Percentiles rank a stretch among this genome's conserved stretches.
phyloP scores from a whole-genome alignment of 2,329 filamentous ascomycete species.

The Fonsecaea pedrosoi region DNA sequence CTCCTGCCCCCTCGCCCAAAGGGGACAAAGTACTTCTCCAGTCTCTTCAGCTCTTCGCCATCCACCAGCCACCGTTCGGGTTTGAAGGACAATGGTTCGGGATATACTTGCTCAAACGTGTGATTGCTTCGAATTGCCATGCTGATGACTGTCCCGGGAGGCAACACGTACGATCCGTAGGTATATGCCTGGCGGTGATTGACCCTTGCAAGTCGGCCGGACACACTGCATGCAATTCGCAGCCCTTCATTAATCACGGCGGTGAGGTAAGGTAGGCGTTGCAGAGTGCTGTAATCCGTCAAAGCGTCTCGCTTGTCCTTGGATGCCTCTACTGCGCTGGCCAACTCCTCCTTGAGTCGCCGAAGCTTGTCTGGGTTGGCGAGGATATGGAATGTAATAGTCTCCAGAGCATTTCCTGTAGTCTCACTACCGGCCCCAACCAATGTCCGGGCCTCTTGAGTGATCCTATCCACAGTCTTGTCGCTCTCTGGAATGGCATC shows the following conservation, averaged over 20 bases:
- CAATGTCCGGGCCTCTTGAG: conserved; percentile 37
- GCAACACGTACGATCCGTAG: conserved; percentile 34
- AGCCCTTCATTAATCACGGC: conserved; percentile 60
- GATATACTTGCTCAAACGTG: conserved; percentile 41
- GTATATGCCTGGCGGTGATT: conserved; percentile 27
- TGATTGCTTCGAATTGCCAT: conserved; percentile 39
- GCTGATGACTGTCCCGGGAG: conserved; percentile 37
- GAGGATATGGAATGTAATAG: conserved; percentile 35
- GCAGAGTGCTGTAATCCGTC: conserved; percentile 29
- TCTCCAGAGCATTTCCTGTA: conserved; percentile 34
- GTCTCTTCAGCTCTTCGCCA: conserved; percentile 36
- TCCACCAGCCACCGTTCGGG: conserved; percentile 41
- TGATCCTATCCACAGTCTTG: conserved; percentile 43
- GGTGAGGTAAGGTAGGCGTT: conserved; percentile 53
- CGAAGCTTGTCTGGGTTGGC: conserved; percentile 33
- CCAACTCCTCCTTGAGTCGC: conserved; percentile 44
- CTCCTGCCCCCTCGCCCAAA: conserved; percentile 41
- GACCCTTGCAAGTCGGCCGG: conserved; percentile 39
- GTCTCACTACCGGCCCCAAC: conserved; percentile 39
- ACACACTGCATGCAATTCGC: conserved; percentile 55
- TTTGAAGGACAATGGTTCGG: conserved; percentile 51
- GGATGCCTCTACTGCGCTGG: conserved; percentile 39
- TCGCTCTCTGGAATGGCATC: conserved; percentile 44
- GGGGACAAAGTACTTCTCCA: conserved; percentile 40
- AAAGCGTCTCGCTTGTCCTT: conserved; percentile 26